phyloP scores from a whole-genome alignment of 1,284 basidiomycete species.

The Trichosporon sp. region DNA sequence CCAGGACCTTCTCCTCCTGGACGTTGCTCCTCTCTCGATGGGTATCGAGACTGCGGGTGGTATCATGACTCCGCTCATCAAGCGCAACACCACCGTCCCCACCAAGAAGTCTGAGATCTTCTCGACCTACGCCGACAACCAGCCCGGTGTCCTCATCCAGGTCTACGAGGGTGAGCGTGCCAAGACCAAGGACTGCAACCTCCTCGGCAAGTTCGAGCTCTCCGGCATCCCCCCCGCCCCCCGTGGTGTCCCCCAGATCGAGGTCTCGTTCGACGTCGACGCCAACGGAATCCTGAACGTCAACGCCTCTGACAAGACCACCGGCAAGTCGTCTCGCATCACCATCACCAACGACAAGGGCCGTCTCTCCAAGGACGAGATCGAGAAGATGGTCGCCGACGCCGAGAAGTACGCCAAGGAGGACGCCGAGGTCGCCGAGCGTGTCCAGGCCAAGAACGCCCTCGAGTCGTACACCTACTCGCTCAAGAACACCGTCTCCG shows the following conservation, averaged over 20 bases:
- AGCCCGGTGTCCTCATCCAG: conserved; percentile 97
- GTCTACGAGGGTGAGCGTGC: conserved; percentile 99
- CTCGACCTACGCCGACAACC: conserved; percentile 99
- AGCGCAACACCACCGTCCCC: conserved; percentile 95
- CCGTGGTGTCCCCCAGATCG: conserved; percentile 96
- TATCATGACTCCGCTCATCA: conserved; percentile 88
- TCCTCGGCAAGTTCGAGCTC: conserved; percentile 98
- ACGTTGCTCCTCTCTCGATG: conserved; percentile 67
- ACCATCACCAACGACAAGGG: conserved; percentile 99
- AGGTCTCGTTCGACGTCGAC: conserved; percentile 98
- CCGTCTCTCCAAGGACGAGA: conserved; percentile 95
- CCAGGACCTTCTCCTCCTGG: conserved; percentile 79
- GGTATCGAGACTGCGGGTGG: conserved; percentile 95
- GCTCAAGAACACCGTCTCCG: conserved; percentile 81
- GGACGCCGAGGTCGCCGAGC: conserved; percentile 52
- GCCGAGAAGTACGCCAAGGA: conserved; percentile 67
- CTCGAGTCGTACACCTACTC: conserved; percentile 85
- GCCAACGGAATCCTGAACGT: conserved; percentile 98
- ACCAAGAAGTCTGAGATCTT: conserved; percentile 98
- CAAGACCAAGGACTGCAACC: conserved; percentile 98
- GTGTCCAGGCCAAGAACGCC: conserved; percentile 66
- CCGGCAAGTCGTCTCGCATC: conserved; percentile 71
- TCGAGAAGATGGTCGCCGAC: conserved; percentile 91
- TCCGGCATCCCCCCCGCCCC: conserved; percentile 96
- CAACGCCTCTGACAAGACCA: conserved; percentile 86